Evolutionary conservation across 1,284 basidiomycete genomes (phyloP), one percentile per base, ranked within the genome.

Genomic region (Violaceomyces palustris): DNA sequence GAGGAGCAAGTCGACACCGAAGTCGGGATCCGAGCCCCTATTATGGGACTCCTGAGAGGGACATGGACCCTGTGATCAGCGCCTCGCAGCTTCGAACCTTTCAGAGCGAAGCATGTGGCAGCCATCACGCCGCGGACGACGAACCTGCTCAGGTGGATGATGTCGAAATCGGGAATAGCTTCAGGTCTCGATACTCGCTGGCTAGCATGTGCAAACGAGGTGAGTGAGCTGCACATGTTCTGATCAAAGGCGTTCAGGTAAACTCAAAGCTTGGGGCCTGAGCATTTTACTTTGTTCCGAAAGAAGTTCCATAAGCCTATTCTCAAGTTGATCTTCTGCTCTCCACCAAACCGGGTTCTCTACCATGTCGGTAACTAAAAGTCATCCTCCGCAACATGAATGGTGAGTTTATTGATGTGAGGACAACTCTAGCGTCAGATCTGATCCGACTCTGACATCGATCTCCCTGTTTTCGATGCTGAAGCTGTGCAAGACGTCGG

Each of bases 401-500:
- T n/a, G 36, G 48, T 50, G 45, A 44, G 42, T 47, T 18, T 19
- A 18, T 38, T 40, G 17, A 9, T 34, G 17, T 8, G 5, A 19
- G 19, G 35, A 15, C 6, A 6, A 5, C 9, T 23, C n/a, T 6
- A 11, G n/a, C 23, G 23, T 35, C 26, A 18, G 5, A 15, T 12
- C 6, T 28, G 21, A 7, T 5, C 39, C 18, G 11, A 19, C 8
- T 6, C 25, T 19, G 3, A 11, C 19, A 27, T 7, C 3, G 18
- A 17, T 6, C n/a, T n/a, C 10, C 18, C 19, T 15, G 4, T 29
- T 18, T 17, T 17, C 22, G 24, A 23, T 18, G 33, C 52, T 25
- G 37, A 48, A 25, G 56, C 56, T 11, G 51, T 69, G 8, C 60
- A 64, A 27, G 64, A 69, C 33, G 45, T 71, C 9, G 68, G 68